These are phyloP conservation scores for Sarocladium brachiariae DNA, from an alignment of 2,329 filamentous ascomycete species.

Conservation along the genomic window DNA sequence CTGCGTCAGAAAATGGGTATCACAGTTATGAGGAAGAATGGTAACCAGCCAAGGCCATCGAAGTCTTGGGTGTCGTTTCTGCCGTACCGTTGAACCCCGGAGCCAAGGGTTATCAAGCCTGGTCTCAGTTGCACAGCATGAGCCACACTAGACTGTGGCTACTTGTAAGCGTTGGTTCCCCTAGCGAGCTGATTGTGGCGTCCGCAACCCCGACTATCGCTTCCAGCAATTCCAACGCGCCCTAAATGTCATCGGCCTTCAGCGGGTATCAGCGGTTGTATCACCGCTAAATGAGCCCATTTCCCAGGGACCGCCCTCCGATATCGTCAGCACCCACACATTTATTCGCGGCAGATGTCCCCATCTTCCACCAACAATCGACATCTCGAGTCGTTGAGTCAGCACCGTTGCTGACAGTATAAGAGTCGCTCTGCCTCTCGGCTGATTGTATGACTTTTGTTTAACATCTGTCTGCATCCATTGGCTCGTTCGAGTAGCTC, in stretches of 20 bases:
- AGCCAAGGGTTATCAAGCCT: constrained; percentile 5
- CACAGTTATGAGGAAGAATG: no score
- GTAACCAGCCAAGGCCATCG: not conserved
- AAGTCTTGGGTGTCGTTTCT: not conserved
- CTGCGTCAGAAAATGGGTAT: no score
- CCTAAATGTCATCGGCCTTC: constrained; percentile 9
- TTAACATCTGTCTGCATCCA: not conserved
- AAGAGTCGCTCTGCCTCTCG: not conserved
- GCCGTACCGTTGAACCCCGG: no score
- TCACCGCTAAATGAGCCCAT: constrained; percentile 4
- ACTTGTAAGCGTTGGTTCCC: no score
- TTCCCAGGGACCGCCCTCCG: constrained; percentile 4
- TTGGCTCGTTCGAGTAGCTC: not conserved
- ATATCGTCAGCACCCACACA: constrained; percentile 8
- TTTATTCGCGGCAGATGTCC: not conserved
- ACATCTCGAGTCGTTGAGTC: not conserved
- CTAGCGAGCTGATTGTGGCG: not conserved
- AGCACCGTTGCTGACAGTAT: not conserved
- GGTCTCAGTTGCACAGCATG: not conserved
- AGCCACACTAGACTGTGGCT: constrained; percentile 1
- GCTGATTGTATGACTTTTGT: not conserved
- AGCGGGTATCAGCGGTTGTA: constrained; percentile 14
- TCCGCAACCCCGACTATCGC: not conserved
- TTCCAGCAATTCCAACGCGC: not conserved
- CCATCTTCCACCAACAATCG: not conserved